Conservation (phyloP, 2,329 filamentous ascomycete species). For the Neofusicoccum ribis region DNA sequence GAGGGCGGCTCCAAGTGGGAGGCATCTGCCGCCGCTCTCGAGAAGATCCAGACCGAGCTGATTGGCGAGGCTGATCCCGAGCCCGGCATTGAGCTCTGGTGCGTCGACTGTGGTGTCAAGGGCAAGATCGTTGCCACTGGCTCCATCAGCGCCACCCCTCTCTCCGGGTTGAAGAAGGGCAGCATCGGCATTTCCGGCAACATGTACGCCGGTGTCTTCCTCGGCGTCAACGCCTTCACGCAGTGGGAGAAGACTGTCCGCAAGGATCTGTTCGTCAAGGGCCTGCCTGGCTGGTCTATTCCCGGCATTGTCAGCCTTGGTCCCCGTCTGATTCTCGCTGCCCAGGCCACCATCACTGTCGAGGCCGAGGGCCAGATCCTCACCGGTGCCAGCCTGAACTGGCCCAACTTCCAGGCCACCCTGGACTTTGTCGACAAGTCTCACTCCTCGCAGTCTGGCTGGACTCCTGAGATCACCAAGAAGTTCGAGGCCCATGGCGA, state of each 20-base stretch:
- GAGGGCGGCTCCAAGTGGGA: neutral
- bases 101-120: constrained; percentile 22
- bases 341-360: constrained; percentile 18
- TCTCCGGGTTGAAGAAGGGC: constrained; percentile 20
- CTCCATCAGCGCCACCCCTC: constrained; percentile 19
- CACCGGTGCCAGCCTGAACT: constrained; percentile 19
- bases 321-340: constrained; percentile 7
- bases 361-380: constrained; percentile 21
- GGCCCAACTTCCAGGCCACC: constrained; percentile 17
- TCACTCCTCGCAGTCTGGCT: constrained; percentile 11
- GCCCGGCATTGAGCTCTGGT: constrained; percentile 22
- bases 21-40: constrained; percentile 5
- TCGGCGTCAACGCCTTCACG: constrained; percentile 22
- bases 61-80: constrained; percentile 20
- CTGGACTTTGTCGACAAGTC: constrained; percentile 19
- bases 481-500: constrained; percentile 22
- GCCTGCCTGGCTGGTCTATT: constrained; percentile 21
- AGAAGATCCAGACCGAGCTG: constrained; percentile 13
- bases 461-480: constrained; percentile 19
- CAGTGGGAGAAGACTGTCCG: constrained; percentile 20
- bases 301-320: constrained; percentile 20
- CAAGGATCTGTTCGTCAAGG: constrained; percentile 20
- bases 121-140: constrained; percentile 19
- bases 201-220: constrained; percentile 21
- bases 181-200: constrained; percentile 19